Base-by-base conservation (phyloP, 306 rosid species). In the Coriaria nepalensis region DNA sequence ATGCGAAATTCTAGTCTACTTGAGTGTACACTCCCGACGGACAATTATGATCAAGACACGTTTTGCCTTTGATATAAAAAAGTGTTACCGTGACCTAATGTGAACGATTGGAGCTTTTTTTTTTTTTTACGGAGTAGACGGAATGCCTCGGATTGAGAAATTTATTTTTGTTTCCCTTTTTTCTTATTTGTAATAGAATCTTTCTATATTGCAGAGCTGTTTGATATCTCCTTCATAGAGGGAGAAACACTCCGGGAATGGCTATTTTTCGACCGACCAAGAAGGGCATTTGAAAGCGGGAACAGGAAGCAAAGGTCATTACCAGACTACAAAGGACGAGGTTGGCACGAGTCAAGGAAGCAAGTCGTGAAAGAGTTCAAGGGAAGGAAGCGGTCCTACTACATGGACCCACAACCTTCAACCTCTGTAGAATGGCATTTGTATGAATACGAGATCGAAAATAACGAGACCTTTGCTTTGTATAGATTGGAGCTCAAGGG, bases 291-390 rank as follows among this genome's bases (percentile, higher is more conserved):
- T 70, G 97, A 88, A 72, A 88, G 93, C 65, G 97, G 97, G 59
- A 84, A 84, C 74, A 69, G 97, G 70, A 90, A 81, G 74, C 97
- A 90, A 64, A 84, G 95, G 68, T 90, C 97, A 9, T 54, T 90
- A 62, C 97, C 95, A 5, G 97, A 90, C 73, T 90, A 84, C 63
- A 73, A 69, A 2, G 97, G 97, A 37, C 84, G 97, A 37, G 97
- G 97, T 64, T 90, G 97, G 97, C 97, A 90, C 55, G 97, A 90
- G 77, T 90, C 97, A 15, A 85, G 97, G 65, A 90, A 90, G 85
- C 94, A 77, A 73, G 85, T 81, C 57, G 77, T 90, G 77, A 84
- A 67, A 68, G 98, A 85, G 55, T 79, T 56, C 49, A 80, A 82
- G 47, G 98, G 98, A 53, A 90, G 81, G 65, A 90, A 90, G 82